Evolutionary conservation across 352 stramenopile species (phyloP).

Genomic region (Phytophthora capsici): DNA sequence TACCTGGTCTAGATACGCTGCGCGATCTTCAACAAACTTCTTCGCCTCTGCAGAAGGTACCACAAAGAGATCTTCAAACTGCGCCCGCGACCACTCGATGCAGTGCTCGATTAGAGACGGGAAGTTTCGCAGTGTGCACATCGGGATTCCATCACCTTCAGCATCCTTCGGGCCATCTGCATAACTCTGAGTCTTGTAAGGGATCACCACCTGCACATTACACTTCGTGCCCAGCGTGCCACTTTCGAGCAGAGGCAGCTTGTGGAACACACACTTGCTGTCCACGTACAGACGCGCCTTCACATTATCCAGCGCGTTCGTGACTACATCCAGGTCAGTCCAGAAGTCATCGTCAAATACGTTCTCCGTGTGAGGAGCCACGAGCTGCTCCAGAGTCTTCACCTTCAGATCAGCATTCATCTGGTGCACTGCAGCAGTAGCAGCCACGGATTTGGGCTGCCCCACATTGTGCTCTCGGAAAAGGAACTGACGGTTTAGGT

Average conservation of each 20-base stretch:
- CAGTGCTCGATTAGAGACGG: conserved; percentile 96
- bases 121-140: conserved; percentile 99
- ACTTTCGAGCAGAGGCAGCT: conserved; percentile 96
- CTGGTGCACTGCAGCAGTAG: conserved; percentile 70
- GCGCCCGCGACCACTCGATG: conserved; percentile 97
- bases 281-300: conserved; percentile 98
- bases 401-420: conserved; percentile 86
- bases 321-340: conserved; percentile 92
- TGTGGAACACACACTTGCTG: conserved; percentile 98
- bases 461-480: conserved; percentile 89
- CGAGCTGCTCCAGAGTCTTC: conserved; percentile 82
- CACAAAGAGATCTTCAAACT: conserved; percentile 89
- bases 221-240: conserved; percentile 99
- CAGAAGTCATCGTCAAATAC: conserved; percentile 86
- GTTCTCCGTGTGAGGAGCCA: conserved; percentile 82
- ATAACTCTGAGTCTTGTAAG: conserved; percentile 94
- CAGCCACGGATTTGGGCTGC: conserved; percentile 84
- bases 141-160: conserved; percentile 98
- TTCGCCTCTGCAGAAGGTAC: conserved; percentile 83
- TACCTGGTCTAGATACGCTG: conserved; percentile 79
- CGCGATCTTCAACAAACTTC: conserved; percentile 83
- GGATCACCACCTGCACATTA: conserved; percentile 94
- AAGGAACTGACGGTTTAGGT: conserved; percentile 88
- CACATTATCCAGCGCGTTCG: conserved; percentile 99
- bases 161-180: conserved; percentile 95